phyloP scores from a whole-genome alignment of 23 red algal genomes.

The Chondrus crispus region DNA sequence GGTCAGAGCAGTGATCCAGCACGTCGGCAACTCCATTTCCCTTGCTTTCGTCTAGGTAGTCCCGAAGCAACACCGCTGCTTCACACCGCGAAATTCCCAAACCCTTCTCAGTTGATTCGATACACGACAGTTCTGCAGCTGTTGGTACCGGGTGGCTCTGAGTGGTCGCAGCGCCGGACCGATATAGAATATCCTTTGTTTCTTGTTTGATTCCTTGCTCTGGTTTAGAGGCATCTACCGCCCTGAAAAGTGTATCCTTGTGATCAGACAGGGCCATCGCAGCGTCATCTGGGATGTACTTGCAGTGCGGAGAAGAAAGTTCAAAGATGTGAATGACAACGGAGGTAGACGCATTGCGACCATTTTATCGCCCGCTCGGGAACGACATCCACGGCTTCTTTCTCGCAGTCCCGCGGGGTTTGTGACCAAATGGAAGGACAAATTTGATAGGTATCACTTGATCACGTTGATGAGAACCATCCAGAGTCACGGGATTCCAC shows the following conservation, averaged over 20 bases:
- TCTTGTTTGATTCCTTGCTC: neutral
- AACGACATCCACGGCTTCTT: no score
- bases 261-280: slow-evolving; percentile 1
- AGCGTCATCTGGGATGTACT: neutral
- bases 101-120: slow-evolving; percentile 21
- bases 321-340: neutral
- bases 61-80: slow-evolving; percentile 39
- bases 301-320: neutral
- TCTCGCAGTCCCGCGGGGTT: no score
- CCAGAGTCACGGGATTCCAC: no score
- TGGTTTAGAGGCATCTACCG: neutral
- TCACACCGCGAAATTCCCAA: slow-evolving; percentile 6
- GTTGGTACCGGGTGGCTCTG: slow-evolving; percentile 18
- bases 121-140: slow-evolving; percentile 26
- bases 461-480: no score
- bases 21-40: slow-evolving; percentile 21
- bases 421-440: no score
- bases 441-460: no score
- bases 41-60: slow-evolving; percentile 21
- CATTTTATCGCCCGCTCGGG: no score
- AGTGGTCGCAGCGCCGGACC: neutral
- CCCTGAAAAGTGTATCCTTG: slow-evolving; percentile 13
- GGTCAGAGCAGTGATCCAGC: neutral
- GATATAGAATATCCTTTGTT: slow-evolving; percentile 8
- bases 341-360: neutral